phyloP scores from a whole-genome alignment of 169 alveolate genomes.

The Besnoitia besnoiti region DNA sequence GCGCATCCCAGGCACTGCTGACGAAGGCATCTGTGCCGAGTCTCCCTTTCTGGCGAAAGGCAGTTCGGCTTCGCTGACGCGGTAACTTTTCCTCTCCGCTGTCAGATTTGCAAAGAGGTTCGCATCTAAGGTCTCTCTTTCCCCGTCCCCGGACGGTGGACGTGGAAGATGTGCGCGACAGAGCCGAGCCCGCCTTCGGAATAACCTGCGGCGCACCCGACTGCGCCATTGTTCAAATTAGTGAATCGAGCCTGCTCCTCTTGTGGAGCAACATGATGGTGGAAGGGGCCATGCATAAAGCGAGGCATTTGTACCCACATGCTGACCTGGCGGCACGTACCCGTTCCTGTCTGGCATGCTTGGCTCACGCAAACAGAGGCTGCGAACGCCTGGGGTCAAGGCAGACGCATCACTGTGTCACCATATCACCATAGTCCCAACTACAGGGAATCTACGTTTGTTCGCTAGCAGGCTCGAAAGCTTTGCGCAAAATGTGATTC shows the following conservation, averaged over 20 bases:
- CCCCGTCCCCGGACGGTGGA: neutral
- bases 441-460: too few relatives aligned
- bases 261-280: neutral
- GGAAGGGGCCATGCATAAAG: too few relatives aligned
- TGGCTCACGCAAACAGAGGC: too few relatives aligned
- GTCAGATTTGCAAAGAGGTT: neutral
- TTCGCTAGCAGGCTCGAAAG: too few relatives aligned
- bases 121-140: neutral
- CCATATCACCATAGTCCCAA: too few relatives aligned
- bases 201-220: neutral
- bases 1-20: conserved; percentile 36
- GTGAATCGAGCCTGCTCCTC: too few relatives aligned
- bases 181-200: neutral
- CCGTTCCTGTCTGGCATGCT: too few relatives aligned
- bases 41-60: neutral
- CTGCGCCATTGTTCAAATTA: neutral
- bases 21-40: neutral
- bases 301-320: too few relatives aligned
- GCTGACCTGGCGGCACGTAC: too few relatives aligned
- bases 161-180: neutral
- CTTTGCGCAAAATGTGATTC: too few relatives aligned
- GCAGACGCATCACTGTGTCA: too few relatives aligned
- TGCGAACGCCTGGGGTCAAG: too few relatives aligned
- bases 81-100: neutral
- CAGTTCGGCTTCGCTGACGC: neutral